phyloP scores from a whole-genome alignment of 441 rosid genomes.

The Brassica balearica region DNA sequence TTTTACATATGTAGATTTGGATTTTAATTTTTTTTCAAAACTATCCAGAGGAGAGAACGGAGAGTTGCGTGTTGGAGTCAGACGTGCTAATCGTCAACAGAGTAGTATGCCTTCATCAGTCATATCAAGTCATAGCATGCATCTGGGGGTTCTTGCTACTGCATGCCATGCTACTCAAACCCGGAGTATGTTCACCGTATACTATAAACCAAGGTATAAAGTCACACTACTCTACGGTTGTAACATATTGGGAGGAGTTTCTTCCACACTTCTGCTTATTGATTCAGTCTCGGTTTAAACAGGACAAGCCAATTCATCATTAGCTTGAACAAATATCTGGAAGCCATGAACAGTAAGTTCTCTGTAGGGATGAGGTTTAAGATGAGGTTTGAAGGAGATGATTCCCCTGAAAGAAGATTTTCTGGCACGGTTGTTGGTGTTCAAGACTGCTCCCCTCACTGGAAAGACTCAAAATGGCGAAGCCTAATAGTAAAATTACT shows the following conservation, averaged over 20 bases:
- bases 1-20: conserved; percentile 2
- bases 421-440: conserved; percentile 71
- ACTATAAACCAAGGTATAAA: conserved; percentile 67
- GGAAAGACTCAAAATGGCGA: conserved; percentile 74
- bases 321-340: conserved; percentile 66
- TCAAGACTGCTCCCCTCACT: conserved; percentile 65
- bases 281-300: conserved; percentile 36
- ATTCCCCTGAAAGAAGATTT: conserved; percentile 74
- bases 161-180: conserved; percentile 71
- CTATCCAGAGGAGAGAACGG: conserved; percentile 59
- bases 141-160: conserved; percentile 77
- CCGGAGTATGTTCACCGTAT: conserved; percentile 60
- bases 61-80: conserved; percentile 67
- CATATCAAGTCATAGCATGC: conserved; percentile 81
- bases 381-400: conserved; percentile 78
- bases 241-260: conserved; percentile 17
- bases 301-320: conserved; percentile 80
- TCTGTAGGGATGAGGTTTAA: conserved; percentile 68
- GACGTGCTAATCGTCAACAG: conserved; percentile 62
- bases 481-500: conserved; percentile 54
- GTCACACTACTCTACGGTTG: conserved; percentile 7
- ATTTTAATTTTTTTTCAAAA: neutral
- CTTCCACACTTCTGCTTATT: conserved; percentile 18
- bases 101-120: conserved; percentile 71
- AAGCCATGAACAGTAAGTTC: conserved; percentile 59